Conservation (phyloP, 495 filamentous ascomycete genomes). For the Acidiella bohemica region DNA sequence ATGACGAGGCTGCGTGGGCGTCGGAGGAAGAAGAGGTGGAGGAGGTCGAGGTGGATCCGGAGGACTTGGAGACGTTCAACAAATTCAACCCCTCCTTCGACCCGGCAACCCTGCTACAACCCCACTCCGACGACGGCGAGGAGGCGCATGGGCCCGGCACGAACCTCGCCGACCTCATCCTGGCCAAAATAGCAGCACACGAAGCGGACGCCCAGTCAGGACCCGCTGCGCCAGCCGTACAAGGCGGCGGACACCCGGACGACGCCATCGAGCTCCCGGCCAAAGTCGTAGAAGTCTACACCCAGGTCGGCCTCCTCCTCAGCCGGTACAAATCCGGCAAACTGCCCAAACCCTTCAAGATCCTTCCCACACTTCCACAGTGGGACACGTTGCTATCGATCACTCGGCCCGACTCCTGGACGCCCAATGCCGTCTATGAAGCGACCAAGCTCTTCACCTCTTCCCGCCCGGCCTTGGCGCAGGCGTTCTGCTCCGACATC, state of each 20-base stretch:
- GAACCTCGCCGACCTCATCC: constrained; percentile 80
- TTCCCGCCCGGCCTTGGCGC: constrained; percentile 57
- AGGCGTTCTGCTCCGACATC: constrained; percentile 67
- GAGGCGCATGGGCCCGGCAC: constrained; percentile 43
- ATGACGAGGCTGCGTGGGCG: constrained; percentile 43
- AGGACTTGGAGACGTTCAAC: constrained; percentile 79
- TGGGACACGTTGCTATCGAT: constrained; percentile 79
- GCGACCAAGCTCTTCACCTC: constrained; percentile 84
- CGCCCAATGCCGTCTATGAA: constrained; percentile 71
- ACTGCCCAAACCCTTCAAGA: constrained; percentile 93
- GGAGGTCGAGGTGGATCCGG: constrained; percentile 60
- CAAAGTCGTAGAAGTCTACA: constrained; percentile 87
- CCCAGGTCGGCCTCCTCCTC: constrained; percentile 77
- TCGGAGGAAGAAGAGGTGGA: constrained; percentile 49
- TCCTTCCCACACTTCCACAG: constrained; percentile 77
- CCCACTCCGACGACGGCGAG: constrained; percentile 30
- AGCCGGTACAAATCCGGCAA: constrained; percentile 89
- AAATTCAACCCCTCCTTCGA: constrained; percentile 59
- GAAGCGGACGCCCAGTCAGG: constrained; percentile 50
- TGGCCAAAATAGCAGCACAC: constrained; percentile 85
- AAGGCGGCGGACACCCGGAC: constrained; percentile 42
- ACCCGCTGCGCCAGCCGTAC: constrained; percentile 16
- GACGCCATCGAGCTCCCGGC: constrained; percentile 77
- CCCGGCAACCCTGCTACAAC: constrained; percentile 28
- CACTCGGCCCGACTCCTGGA: constrained; percentile 74